A percentile compares a stretch with the other conserved stretches of the same genome.
These are phyloP conservation scores for Neofusicoccum umdonicola DNA, from an alignment of 2,329 filamentous ascomycete genomes.

Conservation along the genomic window DNA sequence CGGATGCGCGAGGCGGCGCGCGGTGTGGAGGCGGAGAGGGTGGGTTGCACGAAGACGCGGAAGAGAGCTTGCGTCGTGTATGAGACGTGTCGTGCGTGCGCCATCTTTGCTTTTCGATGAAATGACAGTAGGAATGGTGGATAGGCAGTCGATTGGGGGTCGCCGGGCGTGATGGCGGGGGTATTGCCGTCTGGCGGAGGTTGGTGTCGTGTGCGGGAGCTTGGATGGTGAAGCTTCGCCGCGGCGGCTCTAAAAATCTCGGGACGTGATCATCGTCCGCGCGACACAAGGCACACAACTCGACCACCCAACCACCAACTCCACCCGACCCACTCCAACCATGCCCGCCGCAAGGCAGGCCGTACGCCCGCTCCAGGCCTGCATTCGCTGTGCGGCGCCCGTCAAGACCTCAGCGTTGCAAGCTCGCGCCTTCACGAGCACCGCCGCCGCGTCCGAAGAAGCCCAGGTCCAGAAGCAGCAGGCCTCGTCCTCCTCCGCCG, in stretches of 20 bases:
- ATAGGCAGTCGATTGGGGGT: neutral
- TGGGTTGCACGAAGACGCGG: conserved; percentile 39
- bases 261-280: conserved; percentile 3
- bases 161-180: neutral
- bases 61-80: conserved; percentile 42
- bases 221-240: conserved; percentile 4
- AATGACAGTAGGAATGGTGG: neutral
- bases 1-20: conserved; percentile 22
- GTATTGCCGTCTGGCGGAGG: neutral
- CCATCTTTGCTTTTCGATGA: neutral
- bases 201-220: neutral
- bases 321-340: conserved; percentile 18
- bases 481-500: conserved; percentile 18
- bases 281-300: neutral
- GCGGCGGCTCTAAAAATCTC: conserved; percentile 15
- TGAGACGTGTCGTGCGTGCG: conserved; percentile 27
- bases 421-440: conserved; percentile 47
- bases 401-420: neutral
- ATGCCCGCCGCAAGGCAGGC: conserved; percentile 37
- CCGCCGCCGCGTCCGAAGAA: conserved; percentile 44
- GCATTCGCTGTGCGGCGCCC: conserved; percentile 22
- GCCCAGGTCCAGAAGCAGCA: conserved; percentile 33
- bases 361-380: conserved; percentile 32
- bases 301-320: conserved; percentile 18
- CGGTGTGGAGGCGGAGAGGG: conserved; percentile 14